Base-by-base conservation (phyloP, 2,329 filamentous ascomycete species). In the Plenodomus lindquistii region DNA sequence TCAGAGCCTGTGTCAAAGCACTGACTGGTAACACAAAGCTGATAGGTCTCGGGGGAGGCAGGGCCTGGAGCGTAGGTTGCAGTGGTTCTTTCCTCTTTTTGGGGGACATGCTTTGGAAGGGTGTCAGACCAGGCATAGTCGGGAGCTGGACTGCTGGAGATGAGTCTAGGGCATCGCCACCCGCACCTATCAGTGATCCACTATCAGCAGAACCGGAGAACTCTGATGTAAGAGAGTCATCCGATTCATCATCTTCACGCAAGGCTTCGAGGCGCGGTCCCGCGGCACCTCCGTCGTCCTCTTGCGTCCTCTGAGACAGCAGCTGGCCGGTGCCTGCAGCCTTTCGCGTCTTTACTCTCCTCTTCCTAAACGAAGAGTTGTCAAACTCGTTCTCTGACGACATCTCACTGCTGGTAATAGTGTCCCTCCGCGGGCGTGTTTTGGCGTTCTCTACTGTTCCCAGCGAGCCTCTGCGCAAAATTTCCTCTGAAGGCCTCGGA, bases 351-450 rank as follows among this genome's bases (percentile, higher is more conserved):
- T 81, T 82, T 51, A 87, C 83, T 40, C 83, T 78, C 50, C 86
- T 82, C 57, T 80, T 81, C 55, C 86, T 84, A 62, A 85, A 88
- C 1, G 80, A 80, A 0, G 84, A 81, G 1, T 84, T 80, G 59
- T 90, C 88, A 38, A 88, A 81, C 62, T 93, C 89, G 60, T 90
- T 91, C 54, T 93, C 89, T 0, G 88, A 92, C 0, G 88, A 92
- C 60, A 93, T 84, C 59, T 93, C 89, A 62, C 88, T 91, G 72
- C 88, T 91, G 1, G 89, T 92, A 39, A 89, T 85, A 0, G 89
- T 92, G 67, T 91, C 88, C 55, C 88, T 77, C 27, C 89, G 78
- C 1, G 85, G 79, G 15, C 88, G 78, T 71, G 87, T 85, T 67
- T 86, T 88, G 48, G 87, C 82, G 1, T 82, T 83, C 59, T 89